Evolutionary conservation across 768 basidiomycete genomes (phyloP).

Genomic region (Boletus barrowsii): DNA sequence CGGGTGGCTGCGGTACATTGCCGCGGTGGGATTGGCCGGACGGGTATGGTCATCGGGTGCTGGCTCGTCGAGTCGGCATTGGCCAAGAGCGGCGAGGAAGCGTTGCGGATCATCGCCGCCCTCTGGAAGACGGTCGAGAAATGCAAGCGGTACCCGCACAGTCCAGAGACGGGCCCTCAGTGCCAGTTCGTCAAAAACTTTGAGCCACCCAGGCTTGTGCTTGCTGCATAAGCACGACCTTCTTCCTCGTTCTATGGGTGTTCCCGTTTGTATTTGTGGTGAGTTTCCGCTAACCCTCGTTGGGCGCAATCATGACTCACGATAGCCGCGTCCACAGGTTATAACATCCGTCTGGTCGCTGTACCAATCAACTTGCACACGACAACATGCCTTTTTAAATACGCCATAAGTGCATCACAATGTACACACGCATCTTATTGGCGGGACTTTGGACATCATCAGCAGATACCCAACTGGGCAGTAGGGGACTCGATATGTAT

Average conservation of each 20-base stretch:
- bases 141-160: conserved; percentile 69
- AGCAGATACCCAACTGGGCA: not conserved
- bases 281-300: not conserved
- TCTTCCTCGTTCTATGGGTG: not conserved
- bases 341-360: not conserved
- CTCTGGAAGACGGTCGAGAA: conserved; percentile 80
- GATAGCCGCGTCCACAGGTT: not conserved
- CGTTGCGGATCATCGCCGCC: conserved; percentile 59
- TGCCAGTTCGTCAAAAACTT: conserved; percentile 73
- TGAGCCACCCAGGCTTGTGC: conserved; percentile 24
- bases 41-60: conserved; percentile 63
- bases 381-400: not conserved
- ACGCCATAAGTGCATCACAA: conserved; percentile 23
- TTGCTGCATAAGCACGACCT: conserved; percentile 8
- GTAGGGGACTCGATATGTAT: conserved; percentile 18
- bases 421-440: conserved; percentile 23
- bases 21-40: conserved; percentile 73
- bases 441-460: conserved; percentile 12
- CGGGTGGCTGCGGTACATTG: conserved; percentile 75
- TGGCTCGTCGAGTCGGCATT: conserved; percentile 70
- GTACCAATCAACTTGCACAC: conserved; percentile 1
- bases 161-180: conserved; percentile 78
- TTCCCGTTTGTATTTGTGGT: conserved; percentile 5
- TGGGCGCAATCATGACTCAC: not conserved
- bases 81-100: conserved; percentile 62